Percentiles rank a stretch among this genome's conserved stretches.
These are phyloP conservation scores for Ceratocystis cubensis DNA, from an alignment of 2,329 filamentous ascomycete species.

Conservation along the genomic window DNA sequence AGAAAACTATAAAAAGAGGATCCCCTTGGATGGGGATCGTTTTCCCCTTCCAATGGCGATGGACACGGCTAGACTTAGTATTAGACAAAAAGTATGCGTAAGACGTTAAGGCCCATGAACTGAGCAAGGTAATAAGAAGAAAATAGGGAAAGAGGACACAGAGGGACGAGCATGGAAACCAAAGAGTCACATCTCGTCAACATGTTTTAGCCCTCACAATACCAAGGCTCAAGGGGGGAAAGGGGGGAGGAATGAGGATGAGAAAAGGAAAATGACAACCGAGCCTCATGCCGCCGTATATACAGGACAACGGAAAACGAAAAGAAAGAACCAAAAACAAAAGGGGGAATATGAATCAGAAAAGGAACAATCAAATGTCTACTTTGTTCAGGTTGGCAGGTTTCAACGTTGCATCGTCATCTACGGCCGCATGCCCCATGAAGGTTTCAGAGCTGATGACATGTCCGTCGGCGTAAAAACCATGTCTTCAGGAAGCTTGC, in stretches of 20 bases:
- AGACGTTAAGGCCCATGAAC: background rate
- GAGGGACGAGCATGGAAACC: conserved; percentile 11
- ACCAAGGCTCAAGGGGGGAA: background rate
- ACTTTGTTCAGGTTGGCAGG: conserved; percentile 13
- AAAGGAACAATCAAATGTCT: conserved; percentile 16
- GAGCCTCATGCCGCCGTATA: background rate
- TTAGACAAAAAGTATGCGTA: background rate
- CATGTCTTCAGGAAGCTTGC: conserved; percentile 65
- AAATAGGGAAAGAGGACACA: conserved; percentile 23
- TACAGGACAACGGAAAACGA: background rate
- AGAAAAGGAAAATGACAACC: conserved; percentile 3
- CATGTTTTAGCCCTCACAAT: background rate
- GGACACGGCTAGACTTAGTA: background rate
- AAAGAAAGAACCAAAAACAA: conserved; percentile 11
- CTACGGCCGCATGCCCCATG: conserved; percentile 43
- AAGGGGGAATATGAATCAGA: conserved; percentile 15
- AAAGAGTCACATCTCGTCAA: background rate
- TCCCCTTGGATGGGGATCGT: background rate
- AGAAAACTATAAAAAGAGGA: conserved; percentile 6
- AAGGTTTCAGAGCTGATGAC: conserved; percentile 45
- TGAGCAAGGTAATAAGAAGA: background rate
- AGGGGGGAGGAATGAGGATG: background rate
- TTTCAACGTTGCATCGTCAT: conserved; percentile 2
- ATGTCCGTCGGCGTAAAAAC: conserved; percentile 66
- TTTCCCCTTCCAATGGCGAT: background rate